Percentiles rank a stretch among this genome's conserved stretches.
Evolutionary conservation across 2,329 filamentous ascomycete genomes (phyloP).

Genomic region (Sordariomycetes sp.): DNA sequence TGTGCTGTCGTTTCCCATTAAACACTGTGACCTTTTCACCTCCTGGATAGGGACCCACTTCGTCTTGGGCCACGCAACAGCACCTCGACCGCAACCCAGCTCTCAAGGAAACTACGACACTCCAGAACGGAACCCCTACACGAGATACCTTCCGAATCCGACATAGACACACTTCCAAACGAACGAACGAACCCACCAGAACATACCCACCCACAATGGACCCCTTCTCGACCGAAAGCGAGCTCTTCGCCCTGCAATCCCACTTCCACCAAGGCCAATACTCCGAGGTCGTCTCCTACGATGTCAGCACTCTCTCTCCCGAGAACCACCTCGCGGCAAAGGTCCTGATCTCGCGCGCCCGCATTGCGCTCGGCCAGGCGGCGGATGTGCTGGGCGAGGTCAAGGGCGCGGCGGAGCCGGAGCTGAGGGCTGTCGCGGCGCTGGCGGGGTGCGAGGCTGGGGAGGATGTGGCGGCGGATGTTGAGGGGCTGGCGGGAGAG

Average conservation of each 20-base stretch:
- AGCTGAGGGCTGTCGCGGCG: constrained; percentile 63
- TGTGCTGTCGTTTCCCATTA: background rate
- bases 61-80: background rate
- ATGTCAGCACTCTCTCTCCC: constrained; percentile 63
- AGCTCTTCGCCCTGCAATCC: constrained; percentile 60
- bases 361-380: constrained; percentile 69
- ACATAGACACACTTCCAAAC: background rate
- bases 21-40: constrained; percentile 4
- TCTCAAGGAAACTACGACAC: background rate
- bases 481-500: constrained; percentile 54
- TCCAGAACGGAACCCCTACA: background rate
- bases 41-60: background rate
- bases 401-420: constrained; percentile 47
- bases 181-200: constrained; percentile 6
- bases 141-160: background rate
- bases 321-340: constrained; percentile 67
- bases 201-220: constrained; percentile 37
- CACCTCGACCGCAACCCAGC: background rate
- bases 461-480: constrained; percentile 46
- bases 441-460: constrained; percentile 56
- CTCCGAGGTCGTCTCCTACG: constrained; percentile 73
- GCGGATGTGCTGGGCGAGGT: constrained; percentile 59
- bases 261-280: constrained; percentile 73
- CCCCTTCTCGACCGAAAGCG: constrained; percentile 57
- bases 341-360: constrained; percentile 68